Percentiles rank a stretch among this genome's conserved stretches.
These are phyloP conservation scores for Xylaria sp. DNA, from an alignment of 2,329 filamentous ascomycete genomes.

Conservation along the genomic window DNA sequence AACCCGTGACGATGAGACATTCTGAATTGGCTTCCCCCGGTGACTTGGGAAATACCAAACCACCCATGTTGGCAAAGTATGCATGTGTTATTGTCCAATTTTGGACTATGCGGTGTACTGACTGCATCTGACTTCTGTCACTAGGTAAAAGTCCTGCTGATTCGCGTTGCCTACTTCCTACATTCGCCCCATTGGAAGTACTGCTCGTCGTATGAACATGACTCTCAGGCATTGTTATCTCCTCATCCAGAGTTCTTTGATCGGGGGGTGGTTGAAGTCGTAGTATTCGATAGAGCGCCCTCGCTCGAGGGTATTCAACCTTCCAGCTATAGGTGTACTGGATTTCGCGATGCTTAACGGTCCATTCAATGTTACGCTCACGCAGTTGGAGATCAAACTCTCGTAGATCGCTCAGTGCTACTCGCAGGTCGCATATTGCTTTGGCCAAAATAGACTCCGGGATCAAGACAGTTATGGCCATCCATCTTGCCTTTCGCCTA, in stretches of 20 bases:
- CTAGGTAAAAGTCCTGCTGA: too few relatives aligned
- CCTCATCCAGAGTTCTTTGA: background rate
- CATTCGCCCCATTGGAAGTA: too few relatives aligned
- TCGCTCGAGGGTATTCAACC: background rate
- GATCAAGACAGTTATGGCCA: constrained; percentile 1
- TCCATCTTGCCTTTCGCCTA: constrained; percentile 9
- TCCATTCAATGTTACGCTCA: background rate
- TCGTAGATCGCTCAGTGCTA: background rate
- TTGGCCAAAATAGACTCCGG: constrained; percentile 10
- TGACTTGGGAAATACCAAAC: background rate
- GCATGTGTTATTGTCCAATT: constrained; percentile 11
- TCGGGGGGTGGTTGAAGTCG: background rate
- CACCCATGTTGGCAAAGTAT: constrained; percentile 7
- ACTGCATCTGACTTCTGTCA: background rate
- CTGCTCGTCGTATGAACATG: background rate
- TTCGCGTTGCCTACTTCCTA: background rate
- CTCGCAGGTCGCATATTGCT: constrained; percentile 1
- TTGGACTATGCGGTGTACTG: background rate
- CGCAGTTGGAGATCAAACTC: background rate
- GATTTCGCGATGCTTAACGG: background rate
- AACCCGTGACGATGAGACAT: background rate
- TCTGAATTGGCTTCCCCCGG: too few relatives aligned
- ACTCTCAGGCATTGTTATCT: background rate
- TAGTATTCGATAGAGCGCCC: background rate
- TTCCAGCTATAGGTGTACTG: background rate